phyloP scores from a whole-genome alignment of 768 basidiomycete species.

The Pulveroboletus frians region DNA sequence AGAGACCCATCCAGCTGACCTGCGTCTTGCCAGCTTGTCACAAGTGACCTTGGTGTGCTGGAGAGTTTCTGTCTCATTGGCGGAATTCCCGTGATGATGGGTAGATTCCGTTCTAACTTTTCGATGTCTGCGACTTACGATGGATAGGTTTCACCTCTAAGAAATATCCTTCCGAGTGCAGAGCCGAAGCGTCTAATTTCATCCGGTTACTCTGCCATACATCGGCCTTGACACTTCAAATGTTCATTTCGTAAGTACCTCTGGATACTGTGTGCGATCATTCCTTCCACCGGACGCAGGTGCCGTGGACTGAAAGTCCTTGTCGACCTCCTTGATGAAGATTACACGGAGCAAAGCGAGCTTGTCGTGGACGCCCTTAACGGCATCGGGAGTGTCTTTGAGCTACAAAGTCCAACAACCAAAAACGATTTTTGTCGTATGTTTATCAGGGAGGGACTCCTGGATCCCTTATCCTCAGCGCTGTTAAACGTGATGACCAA shows the following conservation, averaged over 20 bases:
- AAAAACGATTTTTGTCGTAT: constrained; percentile 98
- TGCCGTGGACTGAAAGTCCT: constrained; percentile 94
- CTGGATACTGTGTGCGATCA: neutral
- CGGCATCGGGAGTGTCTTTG: constrained; percentile 93
- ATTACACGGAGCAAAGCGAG: constrained; percentile 86
- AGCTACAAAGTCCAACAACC: constrained; percentile 91
- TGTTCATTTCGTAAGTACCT: constrained; percentile 94
- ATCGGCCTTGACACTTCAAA: constrained; percentile 90
- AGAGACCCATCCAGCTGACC: neutral
- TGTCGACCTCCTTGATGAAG: constrained; percentile 94
- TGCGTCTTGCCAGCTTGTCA: constrained; percentile 44
- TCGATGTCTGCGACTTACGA: constrained; percentile 3
- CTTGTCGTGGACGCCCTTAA: constrained; percentile 91
- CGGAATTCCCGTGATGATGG: constrained; percentile 95
- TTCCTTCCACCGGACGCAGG: constrained; percentile 34
- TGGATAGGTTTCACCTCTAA: constrained; percentile 83
- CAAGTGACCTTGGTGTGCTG: constrained; percentile 73
- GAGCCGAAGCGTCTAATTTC: constrained; percentile 93
- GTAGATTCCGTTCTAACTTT: constrained; percentile 35
- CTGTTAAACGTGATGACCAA: constrained; percentile 83
- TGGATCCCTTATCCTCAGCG: constrained; percentile 89
- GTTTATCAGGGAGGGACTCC: constrained; percentile 93
- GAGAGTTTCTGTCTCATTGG: constrained; percentile 95
- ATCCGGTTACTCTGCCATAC: constrained; percentile 89
- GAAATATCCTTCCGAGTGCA: constrained; percentile 87